Evolutionary conservation across 2,329 filamentous ascomycete genomes (phyloP).

Genomic region (Ilyonectria destructans): DNA sequence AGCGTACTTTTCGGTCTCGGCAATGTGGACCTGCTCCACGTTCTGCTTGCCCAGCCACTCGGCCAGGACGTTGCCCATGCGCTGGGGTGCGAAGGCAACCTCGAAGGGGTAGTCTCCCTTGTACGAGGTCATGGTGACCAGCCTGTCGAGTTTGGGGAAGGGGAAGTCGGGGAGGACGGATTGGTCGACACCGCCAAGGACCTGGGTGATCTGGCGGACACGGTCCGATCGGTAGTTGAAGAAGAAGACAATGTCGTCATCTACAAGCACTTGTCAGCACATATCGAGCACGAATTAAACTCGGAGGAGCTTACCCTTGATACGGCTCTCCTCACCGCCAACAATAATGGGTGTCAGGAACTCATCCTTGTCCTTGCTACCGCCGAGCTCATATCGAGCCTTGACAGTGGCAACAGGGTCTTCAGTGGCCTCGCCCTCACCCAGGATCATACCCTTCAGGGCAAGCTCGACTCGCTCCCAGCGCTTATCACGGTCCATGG

Average conservation of each 20-base stretch:
- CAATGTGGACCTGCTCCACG: constrained; percentile 94
- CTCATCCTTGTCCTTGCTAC: constrained; percentile 85
- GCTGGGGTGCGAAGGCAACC: constrained; percentile 93
- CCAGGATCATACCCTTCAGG: constrained; percentile 87
- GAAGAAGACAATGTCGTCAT: constrained; percentile 97
- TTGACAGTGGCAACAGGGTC: constrained; percentile 91
- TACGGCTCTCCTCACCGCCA: constrained; percentile 86
- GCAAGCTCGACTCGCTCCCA: constrained; percentile 96
- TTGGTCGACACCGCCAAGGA: constrained; percentile 92
- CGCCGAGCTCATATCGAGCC: constrained; percentile 86
- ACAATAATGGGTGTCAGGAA: constrained; percentile 99
- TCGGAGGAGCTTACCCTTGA: constrained; percentile 77
- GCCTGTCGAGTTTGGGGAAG: constrained; percentile 87
- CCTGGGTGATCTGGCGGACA: constrained; percentile 95
- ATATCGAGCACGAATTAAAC: neutral
- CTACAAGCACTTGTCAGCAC: constrained; percentile 59
- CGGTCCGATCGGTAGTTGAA: constrained; percentile 99
- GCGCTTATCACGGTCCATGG: constrained; percentile 99
- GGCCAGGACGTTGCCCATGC: constrained; percentile 98
- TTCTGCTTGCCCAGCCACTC: constrained; percentile 95
- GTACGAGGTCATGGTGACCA: constrained; percentile 99
- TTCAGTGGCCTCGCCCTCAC: constrained; percentile 88
- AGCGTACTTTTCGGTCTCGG: constrained; percentile 99
- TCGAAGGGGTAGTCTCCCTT: constrained; percentile 95
- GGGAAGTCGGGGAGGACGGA: constrained; percentile 92